phyloP scores from a whole-genome alignment of 352 stramenopile genomes.

The Phytophthora brassicae region DNA sequence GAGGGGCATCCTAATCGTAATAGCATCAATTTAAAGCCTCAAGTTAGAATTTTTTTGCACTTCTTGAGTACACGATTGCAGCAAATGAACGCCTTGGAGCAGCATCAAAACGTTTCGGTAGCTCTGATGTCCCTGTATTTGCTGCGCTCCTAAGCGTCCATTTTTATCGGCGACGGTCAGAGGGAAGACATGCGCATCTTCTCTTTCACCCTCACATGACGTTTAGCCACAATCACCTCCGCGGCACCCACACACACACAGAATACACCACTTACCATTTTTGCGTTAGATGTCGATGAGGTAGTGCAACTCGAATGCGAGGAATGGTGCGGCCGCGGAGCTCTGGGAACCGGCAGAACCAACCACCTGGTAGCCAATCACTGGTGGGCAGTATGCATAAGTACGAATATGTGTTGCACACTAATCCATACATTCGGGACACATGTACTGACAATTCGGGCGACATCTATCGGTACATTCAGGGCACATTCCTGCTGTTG shows the following conservation, averaged over 20 bases:
- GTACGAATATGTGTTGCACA: no score
- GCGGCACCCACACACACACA: background rate
- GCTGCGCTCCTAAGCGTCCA: background rate
- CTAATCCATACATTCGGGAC: background rate
- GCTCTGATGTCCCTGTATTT: conserved; percentile 25
- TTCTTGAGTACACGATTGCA: no score
- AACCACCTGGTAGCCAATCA: no score
- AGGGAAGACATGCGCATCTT: conserved; percentile 12
- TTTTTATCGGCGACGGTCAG: background rate
- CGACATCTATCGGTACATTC: background rate
- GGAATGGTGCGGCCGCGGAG: conserved; percentile 35
- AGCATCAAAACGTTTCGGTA: background rate
- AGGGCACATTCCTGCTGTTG: conserved; percentile 6
- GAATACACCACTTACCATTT: conserved; percentile 56
- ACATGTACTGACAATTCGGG: no score
- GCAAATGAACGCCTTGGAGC: conserved; percentile 2
- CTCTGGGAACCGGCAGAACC: no score
- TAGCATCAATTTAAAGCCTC: no score
- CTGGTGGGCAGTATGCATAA: no score
- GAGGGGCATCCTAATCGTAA: conserved; percentile 59
- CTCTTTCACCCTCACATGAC: background rate
- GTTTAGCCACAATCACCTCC: background rate
- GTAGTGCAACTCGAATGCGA: conserved; percentile 72
- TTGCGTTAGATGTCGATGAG: conserved; percentile 85
- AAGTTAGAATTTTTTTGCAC: no score